phyloP scores from a whole-genome alignment of 306 rosid genomes.

The Mucuna pruriens region DNA sequence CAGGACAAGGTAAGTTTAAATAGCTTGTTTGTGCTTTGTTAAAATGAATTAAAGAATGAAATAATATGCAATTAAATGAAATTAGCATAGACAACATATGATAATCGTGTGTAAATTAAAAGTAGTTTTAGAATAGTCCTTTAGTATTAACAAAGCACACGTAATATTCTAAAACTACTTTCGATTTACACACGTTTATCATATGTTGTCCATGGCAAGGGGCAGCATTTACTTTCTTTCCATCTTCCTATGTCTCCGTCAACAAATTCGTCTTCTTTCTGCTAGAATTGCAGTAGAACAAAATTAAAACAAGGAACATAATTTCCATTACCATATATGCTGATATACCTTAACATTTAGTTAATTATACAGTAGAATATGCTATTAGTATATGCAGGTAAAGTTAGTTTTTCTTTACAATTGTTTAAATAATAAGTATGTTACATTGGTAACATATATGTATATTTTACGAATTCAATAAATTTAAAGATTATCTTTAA shows the following conservation, averaged over 20 bases:
- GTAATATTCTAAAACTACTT: not conserved
- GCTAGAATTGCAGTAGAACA: slow-evolving; percentile 30
- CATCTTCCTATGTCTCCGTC: slow-evolving; percentile 72
- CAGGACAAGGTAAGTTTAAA: not conserved
- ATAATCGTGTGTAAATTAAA: too few relatives aligned
- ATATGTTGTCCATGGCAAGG: not conserved
- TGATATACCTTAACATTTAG: not conserved
- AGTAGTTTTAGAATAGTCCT: too few relatives aligned
- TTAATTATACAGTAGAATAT: not conserved
- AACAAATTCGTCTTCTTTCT: slow-evolving; percentile 54
- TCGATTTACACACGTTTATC: not conserved
- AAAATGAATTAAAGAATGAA: not conserved
- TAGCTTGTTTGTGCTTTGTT: not conserved
- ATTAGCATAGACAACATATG: too few relatives aligned
- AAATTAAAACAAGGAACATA: slow-evolving; percentile 10
- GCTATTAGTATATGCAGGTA: not conserved
- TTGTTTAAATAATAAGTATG: not conserved
- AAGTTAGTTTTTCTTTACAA: not conserved
- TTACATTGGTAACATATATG: not conserved
- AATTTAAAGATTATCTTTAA: slow-evolving; percentile 46
- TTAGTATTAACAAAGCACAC: too few relatives aligned
- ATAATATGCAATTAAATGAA: not conserved
- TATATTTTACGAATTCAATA: not conserved
- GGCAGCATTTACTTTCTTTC: slow-evolving; percentile 54
- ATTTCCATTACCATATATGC: not conserved